Evolutionary conservation across 352 stramenopile species (phyloP).

Genomic region (Pythium monospermum): DNA sequence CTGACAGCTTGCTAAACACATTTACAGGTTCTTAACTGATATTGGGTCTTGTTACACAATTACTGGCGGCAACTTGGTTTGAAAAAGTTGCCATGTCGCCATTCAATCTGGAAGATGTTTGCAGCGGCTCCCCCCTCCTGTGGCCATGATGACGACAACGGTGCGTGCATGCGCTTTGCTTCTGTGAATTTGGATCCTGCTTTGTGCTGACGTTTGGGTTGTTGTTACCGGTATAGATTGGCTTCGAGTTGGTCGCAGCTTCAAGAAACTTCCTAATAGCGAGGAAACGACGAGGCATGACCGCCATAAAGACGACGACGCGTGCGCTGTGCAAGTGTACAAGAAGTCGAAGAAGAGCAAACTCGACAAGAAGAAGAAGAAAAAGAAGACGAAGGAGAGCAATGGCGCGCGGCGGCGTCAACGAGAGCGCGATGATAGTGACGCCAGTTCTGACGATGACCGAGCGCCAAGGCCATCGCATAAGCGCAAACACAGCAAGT

Average conservation of each 20-base stretch:
- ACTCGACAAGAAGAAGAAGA: constrained; percentile 31
- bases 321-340: not conserved
- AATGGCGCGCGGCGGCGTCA: not conserved
- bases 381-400: constrained; percentile 17
- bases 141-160: too few species aligned
- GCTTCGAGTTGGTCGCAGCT: constrained; percentile 34
- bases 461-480: not conserved
- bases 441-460: not conserved
- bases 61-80: too few species aligned
- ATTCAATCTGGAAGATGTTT: too few species aligned
- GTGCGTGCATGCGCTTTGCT: too few species aligned
- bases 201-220: too few species aligned
- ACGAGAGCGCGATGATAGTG: not conserved
- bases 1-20: too few species aligned
- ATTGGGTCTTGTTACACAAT: too few species aligned
- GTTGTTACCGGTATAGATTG: too few species aligned
- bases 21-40: not conserved
- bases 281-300: too few species aligned
- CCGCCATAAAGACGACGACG: not conserved
- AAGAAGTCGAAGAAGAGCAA: constrained; percentile 9
- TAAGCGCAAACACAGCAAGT: constrained; percentile 1
- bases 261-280: constrained; percentile 4
- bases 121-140: too few species aligned
- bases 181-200: too few species aligned
- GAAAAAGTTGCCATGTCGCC: too few species aligned